Base-by-base conservation (phyloP, 768 basidiomycete genomes). In the Leccinellum albellum region DNA sequence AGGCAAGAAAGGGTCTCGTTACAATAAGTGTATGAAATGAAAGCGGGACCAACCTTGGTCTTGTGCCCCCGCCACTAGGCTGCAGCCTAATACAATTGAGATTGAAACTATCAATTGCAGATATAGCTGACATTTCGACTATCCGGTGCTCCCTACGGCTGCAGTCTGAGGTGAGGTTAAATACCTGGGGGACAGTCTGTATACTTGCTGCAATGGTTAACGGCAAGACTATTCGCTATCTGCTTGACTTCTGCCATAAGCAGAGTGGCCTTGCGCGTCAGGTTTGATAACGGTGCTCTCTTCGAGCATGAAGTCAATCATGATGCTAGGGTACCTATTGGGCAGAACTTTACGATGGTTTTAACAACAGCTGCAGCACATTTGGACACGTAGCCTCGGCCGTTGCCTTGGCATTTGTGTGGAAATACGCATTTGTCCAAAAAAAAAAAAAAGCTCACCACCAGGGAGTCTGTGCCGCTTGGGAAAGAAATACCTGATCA, bases 221-320 rank as follows among this genome's bases (percentile, higher is more conserved):
- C 4, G 97, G 96, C 9, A 99, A 71, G 3, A 98, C 86, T 81
- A 65, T 95, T 98, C 5, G 91, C 86, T 73, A 94, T 84, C 40
- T 91, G 88, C 54, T 98, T 79, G 3, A 98, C 75, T 69, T 98
- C 96, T 9, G 92, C 94, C 75, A 98, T 85, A 23, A 99, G 79
- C 3, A 96, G 70, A 0, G 91, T 96, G 3, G 94, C 94, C 70
- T 97, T 98, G 37, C 91, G 84, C 26, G 89, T 85, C n/a, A 94
- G 70, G 66, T 77, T 87, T 4, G 85, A 83, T 3, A 17, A 80
- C 82, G 1, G 83, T 82, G 10, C 84, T 80, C 65, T 96, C 94
- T 64, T 94, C 88, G 3, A 97, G 79, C 80, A 98, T 88, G 24
- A 26, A 26, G 26, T 26, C 26, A 6, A 26, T 26, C 26, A 26